Evolutionary conservation across 2,329 filamentous ascomycete species (phyloP).

Genomic region (Penicillium occitanis): DNA sequence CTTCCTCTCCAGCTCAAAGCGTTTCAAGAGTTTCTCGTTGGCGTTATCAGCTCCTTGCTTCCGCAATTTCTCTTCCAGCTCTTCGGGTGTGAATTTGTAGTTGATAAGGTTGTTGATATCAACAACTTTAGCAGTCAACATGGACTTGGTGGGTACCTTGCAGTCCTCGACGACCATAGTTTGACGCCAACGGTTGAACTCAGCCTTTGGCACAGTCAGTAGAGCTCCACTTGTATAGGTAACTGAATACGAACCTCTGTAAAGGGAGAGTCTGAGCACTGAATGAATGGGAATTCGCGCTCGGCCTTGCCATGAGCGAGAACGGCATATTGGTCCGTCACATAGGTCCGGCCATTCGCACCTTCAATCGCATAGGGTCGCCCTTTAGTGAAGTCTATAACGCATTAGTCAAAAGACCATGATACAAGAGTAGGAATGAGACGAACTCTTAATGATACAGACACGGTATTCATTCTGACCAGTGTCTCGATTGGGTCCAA

Average conservation of each 20-base stretch:
- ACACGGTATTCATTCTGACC: conserved; percentile 81
- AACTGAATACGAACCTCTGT: conserved; percentile 63
- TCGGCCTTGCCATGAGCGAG: conserved; percentile 80
- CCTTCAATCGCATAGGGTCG: conserved; percentile 80
- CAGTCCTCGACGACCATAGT: conserved; percentile 71
- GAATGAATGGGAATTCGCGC: conserved; percentile 84
- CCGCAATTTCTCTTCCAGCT: conserved; percentile 75
- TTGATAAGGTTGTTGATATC: conserved; percentile 78
- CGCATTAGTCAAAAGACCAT: conserved; percentile 21
- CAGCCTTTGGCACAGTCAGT: conserved; percentile 53
- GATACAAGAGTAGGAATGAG: neutral
- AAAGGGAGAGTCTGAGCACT: conserved; percentile 80
- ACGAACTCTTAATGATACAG: conserved; percentile 75
- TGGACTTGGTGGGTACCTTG: conserved; percentile 69
- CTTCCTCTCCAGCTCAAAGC: conserved; percentile 64
- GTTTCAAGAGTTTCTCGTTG: conserved; percentile 66
- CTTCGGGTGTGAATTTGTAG: conserved; percentile 77
- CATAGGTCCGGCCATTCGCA: conserved; percentile 70
- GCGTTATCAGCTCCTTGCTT: conserved; percentile 67
- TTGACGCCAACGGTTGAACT: conserved; percentile 78
- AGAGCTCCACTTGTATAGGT: neutral
- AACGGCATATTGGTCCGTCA: conserved; percentile 81
- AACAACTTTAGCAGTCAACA: conserved; percentile 68
- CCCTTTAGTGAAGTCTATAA: conserved; percentile 70
- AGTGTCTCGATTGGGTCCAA: conserved; percentile 72